These are phyloP conservation scores for Paecilomyces fulvus DNA, from an alignment of 2,329 filamentous ascomycete species.

Conservation along the genomic window DNA sequence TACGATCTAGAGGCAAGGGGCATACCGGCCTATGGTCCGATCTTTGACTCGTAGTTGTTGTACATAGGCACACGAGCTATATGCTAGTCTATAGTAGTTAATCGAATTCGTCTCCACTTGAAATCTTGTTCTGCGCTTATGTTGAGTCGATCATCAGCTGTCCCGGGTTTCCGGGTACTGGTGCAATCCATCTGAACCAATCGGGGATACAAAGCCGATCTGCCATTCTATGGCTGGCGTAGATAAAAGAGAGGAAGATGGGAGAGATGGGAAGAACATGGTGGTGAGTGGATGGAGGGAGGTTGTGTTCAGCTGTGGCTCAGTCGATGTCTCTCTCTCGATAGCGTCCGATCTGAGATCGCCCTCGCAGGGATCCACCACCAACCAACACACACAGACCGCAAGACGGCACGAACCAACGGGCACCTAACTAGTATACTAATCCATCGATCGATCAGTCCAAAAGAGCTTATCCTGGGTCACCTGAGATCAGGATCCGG, in stretches of 20 bases:
- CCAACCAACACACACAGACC: neutral
- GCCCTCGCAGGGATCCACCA: neutral
- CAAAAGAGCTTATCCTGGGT: neutral
- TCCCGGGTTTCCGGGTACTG: neutral
- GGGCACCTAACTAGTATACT: neutral
- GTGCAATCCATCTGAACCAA: neutral
- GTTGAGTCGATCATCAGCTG: neutral
- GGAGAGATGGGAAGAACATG: neutral
- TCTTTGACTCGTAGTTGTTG: constrained; percentile 55
- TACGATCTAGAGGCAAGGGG: constrained; percentile 60
- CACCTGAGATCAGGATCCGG: neutral
- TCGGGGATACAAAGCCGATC: neutral
- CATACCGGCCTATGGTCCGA: constrained; percentile 61
- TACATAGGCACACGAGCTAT: neutral
- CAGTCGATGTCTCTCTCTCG: neutral
- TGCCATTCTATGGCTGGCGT: neutral
- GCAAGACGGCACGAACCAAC: neutral
- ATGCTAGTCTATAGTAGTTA: neutral
- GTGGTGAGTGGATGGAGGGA: neutral
- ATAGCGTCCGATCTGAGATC: neutral
- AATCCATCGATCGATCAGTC: neutral
- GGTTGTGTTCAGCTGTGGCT: neutral
- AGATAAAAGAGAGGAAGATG: neutral
- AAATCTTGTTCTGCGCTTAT: neutral
- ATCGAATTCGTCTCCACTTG: neutral